Conservation (phyloP, 2,329 filamentous ascomycete species). For the Dissoconium aciculare region DNA sequence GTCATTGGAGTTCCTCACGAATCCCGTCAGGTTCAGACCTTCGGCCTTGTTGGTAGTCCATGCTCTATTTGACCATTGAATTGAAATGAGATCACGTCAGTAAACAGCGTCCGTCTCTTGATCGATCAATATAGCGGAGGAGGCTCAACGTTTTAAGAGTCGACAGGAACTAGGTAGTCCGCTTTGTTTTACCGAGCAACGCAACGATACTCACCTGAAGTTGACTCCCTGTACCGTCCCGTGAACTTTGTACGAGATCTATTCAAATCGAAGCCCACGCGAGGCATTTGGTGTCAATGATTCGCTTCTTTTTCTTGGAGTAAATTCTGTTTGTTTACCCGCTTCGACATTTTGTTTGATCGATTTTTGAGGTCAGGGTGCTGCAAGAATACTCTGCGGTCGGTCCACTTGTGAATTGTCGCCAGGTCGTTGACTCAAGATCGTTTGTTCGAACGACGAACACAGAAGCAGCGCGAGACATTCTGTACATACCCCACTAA, state of each 20-base stretch:
- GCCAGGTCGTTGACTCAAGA: no score
- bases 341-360: slow-evolving; percentile 9
- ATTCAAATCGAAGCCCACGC: no score
- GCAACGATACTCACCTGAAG: slow-evolving; percentile 28
- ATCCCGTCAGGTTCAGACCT: slow-evolving; percentile 31
- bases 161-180: background rate
- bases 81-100: slow-evolving; percentile 1
- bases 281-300: no score
- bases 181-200: background rate
- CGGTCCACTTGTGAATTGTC: background rate
- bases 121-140: no score
- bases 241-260: slow-evolving; percentile 35
- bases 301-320: background rate
- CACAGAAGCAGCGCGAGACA: no score
- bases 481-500: no score
- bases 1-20: slow-evolving; percentile 32
- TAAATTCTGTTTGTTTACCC: slow-evolving; percentile 3
- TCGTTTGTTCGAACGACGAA: no score
- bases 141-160: no score
- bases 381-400: background rate
- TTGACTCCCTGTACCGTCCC: slow-evolving; percentile 38
- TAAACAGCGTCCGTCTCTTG: background rate
- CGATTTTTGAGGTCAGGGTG: background rate
- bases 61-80: no score
- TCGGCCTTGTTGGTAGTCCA: slow-evolving; percentile 32